Conservation (phyloP, 192 early-diverging fungal genomes). For the Phycomyces blakesleeanus region DNA sequence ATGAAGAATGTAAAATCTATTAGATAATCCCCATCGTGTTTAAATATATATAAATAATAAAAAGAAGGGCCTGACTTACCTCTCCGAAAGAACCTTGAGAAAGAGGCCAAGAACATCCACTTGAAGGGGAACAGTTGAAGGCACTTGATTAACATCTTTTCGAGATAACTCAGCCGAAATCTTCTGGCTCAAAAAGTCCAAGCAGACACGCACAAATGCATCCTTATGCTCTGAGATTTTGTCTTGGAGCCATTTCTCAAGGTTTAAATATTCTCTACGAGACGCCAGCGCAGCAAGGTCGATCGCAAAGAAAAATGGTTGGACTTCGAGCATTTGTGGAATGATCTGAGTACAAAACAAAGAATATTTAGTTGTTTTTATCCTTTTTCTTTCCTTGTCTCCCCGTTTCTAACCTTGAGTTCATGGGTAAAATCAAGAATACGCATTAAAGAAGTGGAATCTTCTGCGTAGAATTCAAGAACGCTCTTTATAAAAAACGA, state of each 20-base stretch:
- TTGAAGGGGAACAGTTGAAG: slow-evolving; percentile 51
- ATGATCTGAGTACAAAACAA: slow-evolving; percentile 49
- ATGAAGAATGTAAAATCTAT: background rate
- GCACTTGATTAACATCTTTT: slow-evolving; percentile 35
- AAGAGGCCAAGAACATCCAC: slow-evolving; percentile 66
- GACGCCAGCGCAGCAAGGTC: slow-evolving; percentile 79
- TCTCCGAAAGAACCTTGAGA: slow-evolving; percentile 57
- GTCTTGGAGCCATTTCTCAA: slow-evolving; percentile 84
- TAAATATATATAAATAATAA: too few relatives aligned
- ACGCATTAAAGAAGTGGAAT: slow-evolving; percentile 50
- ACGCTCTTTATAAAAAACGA: slow-evolving; percentile 58
- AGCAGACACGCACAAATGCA: slow-evolving; percentile 62
- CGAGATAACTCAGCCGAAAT: slow-evolving; percentile 44
- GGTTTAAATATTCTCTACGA: slow-evolving; percentile 70
- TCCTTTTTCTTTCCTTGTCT: slow-evolving; percentile 44
- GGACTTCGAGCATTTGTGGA: slow-evolving; percentile 62
- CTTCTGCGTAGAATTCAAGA: slow-evolving; percentile 69
- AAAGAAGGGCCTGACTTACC: slow-evolving; percentile 41
- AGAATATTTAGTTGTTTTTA: background rate
- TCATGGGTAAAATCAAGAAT: slow-evolving; percentile 80
- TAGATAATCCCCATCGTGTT: background rate
- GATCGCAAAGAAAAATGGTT: slow-evolving; percentile 67
- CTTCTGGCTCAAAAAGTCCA: slow-evolving; percentile 74
- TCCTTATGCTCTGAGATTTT: slow-evolving; percentile 62
- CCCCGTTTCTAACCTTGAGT: slow-evolving; percentile 62